Evolutionary conservation across 2,329 filamentous ascomycete species (phyloP), one percentile per base, ranked within the genome.

Genomic region (Hortaea sp.): DNA sequence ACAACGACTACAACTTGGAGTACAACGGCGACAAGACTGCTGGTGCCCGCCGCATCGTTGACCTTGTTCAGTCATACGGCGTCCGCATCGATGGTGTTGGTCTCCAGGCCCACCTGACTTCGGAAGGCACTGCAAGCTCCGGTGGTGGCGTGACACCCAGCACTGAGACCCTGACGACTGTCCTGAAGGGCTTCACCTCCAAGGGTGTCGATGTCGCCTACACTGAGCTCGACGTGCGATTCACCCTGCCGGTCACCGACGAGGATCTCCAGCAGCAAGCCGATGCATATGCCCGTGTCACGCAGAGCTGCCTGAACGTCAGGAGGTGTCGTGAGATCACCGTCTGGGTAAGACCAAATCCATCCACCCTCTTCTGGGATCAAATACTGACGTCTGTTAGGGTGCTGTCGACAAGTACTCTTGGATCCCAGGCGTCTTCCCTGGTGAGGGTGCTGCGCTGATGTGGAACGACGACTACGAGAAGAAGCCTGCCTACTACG

Each of bases 1-100:
- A 77, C 65, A 80, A 80, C 60, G 76, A 80, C 62, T 83, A 81
- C 69, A 79, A 76, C 63, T 75, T 81, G 51, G 79, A 82, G 63
- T 67, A 63, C 4, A 68, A 72, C 6, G 72, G 75, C 11, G 69
- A 72, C n/a, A 73, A 72, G 47, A 54, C 59, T 30, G 55, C 48
- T 39, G 62, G 62, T 12, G 60, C 65, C 4, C 58, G 57, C 29
- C 49, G 54, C 28, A 63, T 69, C 39, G 60, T 64, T 49, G 60
- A 63, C 44, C 58, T 59, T 29, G 61, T 70, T 41, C 48, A 63
- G 41, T 57, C 60, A 1, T 63, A 65, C n/a, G 59, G 60, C 5
- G 61, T 66, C 41, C 57, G 67, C 35, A 20, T 20, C 20, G 20
- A 20, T 20, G 20, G 20, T 20, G 20, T 20, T 20, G 79, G 80